Evolutionary conservation across 352 stramenopile genomes (phyloP), one percentile per base, ranked within the genome.

Genomic region (Globisporangium iwayamae): DNA sequence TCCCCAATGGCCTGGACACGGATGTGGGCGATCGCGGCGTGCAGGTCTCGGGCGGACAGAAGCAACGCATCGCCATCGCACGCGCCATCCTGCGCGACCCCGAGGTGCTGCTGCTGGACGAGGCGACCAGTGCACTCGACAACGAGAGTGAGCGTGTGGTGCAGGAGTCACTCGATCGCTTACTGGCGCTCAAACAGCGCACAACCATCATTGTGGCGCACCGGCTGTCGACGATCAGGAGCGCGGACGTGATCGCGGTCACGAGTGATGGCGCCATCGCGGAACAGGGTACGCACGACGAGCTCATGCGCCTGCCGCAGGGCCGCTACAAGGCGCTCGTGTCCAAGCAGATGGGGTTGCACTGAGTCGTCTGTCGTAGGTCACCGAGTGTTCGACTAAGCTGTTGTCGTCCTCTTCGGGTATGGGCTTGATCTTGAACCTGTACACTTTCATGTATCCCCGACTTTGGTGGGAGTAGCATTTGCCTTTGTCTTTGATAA

Each of bases 171-270:
- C 62, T 87, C 1, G 78, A 87, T 30, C 65, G 70, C 39, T 36
- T 88, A n/a, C 55, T 88, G 10, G 73, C 76, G 0, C 75, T 72
- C 38, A 85, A 80, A 11, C 74, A 77, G 41, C 63, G 77, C 59
- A 85, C 77, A 8, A 85, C 77, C 5, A 77, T 97, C 45, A 90
- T 96, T 50, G 67, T 98, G 61, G 90, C 96, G 4, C 94, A 87
- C 72, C 75, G 96, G 38, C 62, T 98, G 39, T 93, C 80, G 1
- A 98, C 90, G 0, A 92, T 98, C 46, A 74, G 76, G 8, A 95
- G 98, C 56, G 89, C 86, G 14, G 93, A 98, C 70, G 68, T 73
- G 45, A 90, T 92, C 20, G 61, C 75, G 9, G 75, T 91, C 10
- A 45, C 89, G 14, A n/a, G n/a, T n/a, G n/a, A n/a, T n/a, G n/a